Evolutionary conservation across 495 filamentous ascomycete genomes (phyloP).

Genomic region (Usnea hakonensis): DNA sequence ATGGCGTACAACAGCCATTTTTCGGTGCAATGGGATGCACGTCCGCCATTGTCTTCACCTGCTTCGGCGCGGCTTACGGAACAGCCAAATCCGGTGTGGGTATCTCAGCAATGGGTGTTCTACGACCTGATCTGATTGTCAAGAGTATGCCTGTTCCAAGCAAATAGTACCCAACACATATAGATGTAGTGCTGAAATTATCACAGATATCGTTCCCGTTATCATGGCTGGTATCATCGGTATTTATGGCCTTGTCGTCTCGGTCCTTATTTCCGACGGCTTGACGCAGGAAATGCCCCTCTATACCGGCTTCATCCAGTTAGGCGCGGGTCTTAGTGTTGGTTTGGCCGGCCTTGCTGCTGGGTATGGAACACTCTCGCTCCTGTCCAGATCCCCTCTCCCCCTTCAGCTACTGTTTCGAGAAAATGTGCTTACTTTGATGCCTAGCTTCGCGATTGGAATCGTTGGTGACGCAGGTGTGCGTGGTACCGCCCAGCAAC

Average conservation of each 20-base stretch:
- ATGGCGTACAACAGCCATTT: constrained; percentile 63
- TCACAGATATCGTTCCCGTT: constrained; percentile 91
- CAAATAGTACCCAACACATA: background rate
- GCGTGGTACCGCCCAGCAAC: constrained; percentile 94
- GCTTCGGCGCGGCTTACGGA: constrained; percentile 96
- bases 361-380: constrained; percentile 49
- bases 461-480: constrained; percentile 99
- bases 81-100: constrained; percentile 99
- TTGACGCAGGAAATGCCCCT: constrained; percentile 75
- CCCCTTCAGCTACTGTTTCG: background rate
- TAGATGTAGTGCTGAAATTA: background rate
- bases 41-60: constrained; percentile 97
- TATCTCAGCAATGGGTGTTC: constrained; percentile 95
- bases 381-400: background rate
- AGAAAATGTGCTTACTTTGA: background rate
- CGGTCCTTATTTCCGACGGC: constrained; percentile 91
- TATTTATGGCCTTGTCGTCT: constrained; percentile 99
- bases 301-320: constrained; percentile 93
- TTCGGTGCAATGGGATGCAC: constrained; percentile 99
- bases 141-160: constrained; percentile 67
- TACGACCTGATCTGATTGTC: constrained; percentile 95
- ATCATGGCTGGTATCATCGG: constrained; percentile 99
- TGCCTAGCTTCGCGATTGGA: constrained; percentile 79
- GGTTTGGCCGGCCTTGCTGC: constrained; percentile 95
- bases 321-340: constrained; percentile 93